Conservation (phyloP, 2,329 filamentous ascomycete genomes). For the Diaporthe destruens region DNA sequence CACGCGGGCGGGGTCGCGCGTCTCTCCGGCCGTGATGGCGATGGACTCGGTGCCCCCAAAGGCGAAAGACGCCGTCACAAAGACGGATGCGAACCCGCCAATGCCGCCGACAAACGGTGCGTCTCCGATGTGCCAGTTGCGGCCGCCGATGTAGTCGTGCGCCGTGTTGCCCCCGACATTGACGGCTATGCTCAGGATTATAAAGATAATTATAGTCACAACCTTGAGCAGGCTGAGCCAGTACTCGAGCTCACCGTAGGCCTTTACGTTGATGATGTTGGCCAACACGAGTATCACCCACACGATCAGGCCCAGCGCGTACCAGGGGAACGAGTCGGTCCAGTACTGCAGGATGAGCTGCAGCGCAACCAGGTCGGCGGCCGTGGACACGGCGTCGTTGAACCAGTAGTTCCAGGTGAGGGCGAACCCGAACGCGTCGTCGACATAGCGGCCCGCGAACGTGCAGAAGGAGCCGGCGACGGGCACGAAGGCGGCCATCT, state of each 20-base stretch:
- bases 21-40: conserved; percentile 75
- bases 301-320: conserved; percentile 73
- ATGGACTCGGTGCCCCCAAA: conserved; percentile 74
- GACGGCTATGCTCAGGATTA: conserved; percentile 72
- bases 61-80: conserved; percentile 72
- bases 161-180: conserved; percentile 69
- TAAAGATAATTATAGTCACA: conserved; percentile 69
- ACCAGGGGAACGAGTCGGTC: conserved; percentile 72
- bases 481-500: conserved; percentile 71
- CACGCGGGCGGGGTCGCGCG: conserved; percentile 70
- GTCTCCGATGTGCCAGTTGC: conserved; percentile 69
- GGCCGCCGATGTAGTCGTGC: conserved; percentile 68
- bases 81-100: conserved; percentile 74
- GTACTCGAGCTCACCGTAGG: conserved; percentile 70
- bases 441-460: conserved; percentile 66
- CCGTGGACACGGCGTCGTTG: conserved; percentile 72
- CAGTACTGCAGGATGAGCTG: conserved; percentile 72
- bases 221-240: conserved; percentile 69
- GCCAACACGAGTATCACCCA: conserved; percentile 66
- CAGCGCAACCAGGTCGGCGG: conserved; percentile 70
- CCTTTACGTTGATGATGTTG: conserved; percentile 65
- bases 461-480: conserved; percentile 68
- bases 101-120: conserved; percentile 76
- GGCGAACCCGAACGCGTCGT: conserved; percentile 67
- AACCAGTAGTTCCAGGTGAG: conserved; percentile 75